Evolutionary conservation across 192 early-diverging fungal genomes (phyloP).

Genomic region (Gigaspora rosea): DNA sequence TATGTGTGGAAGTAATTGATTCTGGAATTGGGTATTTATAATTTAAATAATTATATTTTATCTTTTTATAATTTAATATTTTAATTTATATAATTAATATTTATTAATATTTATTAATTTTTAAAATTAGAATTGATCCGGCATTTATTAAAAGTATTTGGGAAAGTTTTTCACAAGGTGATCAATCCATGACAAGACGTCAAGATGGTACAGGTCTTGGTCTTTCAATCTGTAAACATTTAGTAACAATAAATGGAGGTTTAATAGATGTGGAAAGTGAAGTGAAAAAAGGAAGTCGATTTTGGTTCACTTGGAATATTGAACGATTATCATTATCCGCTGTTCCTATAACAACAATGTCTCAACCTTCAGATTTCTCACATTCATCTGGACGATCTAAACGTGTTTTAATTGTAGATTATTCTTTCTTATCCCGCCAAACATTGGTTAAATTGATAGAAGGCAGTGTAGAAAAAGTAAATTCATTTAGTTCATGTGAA

Average conservation of each 20-base stretch:
- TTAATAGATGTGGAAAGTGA: constrained; percentile 65
- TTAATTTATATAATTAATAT: neutral
- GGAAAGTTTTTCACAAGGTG: constrained; percentile 72
- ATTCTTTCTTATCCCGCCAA: neutral
- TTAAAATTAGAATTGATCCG: constrained; percentile 52
- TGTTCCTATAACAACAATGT: neutral
- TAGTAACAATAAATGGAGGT: constrained; percentile 72
- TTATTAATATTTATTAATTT: neutral
- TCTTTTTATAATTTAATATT: neutral
- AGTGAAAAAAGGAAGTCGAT: constrained; percentile 63
- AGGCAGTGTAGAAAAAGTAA: constrained; percentile 28
- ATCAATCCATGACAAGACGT: constrained; percentile 66
- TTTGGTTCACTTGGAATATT: constrained; percentile 61
- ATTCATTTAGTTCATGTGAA: constrained; percentile 34
- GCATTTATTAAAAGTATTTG: constrained; percentile 68
- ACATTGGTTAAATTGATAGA: constrained; percentile 12
- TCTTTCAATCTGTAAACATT: constrained; percentile 71
- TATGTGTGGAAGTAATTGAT: constrained; percentile 65
- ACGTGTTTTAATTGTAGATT: constrained; percentile 31
- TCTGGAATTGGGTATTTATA: constrained; percentile 65
- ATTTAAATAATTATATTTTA: neutral
- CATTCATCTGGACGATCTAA: constrained; percentile 33
- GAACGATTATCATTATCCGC: constrained; percentile 8
- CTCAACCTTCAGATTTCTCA: neutral
- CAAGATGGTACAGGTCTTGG: constrained; percentile 81